phyloP scores from a whole-genome alignment of 208 protist genomes.

The Leishmania turanica region DNA sequence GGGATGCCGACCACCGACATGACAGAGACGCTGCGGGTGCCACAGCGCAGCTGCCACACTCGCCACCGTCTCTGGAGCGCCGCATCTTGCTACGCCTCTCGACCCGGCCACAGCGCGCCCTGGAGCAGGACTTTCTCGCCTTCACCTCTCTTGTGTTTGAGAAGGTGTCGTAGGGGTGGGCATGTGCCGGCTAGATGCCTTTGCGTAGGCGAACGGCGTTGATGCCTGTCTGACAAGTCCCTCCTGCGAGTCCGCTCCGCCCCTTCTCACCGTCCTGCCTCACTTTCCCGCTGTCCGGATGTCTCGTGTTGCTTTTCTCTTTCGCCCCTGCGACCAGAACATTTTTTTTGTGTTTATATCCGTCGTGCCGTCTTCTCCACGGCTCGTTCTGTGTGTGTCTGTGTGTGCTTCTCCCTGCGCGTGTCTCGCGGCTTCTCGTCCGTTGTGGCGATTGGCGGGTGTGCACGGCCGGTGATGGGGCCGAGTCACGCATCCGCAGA shows the following conservation, averaged over 20 bases:
- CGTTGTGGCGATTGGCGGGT: not conserved
- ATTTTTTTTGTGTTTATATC: not conserved
- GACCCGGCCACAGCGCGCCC: constrained; percentile 25
- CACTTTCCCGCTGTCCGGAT: not conserved
- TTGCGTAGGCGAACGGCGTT: not conserved
- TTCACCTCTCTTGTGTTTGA: constrained; percentile 34
- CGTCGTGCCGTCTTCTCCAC: not conserved
- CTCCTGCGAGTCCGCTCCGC: not conserved
- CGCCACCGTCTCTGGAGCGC: not conserved
- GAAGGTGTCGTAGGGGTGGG: constrained; percentile 14
- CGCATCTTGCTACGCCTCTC: constrained; percentile 27
- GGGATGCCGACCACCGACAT: not conserved
- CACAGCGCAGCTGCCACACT: not conserved
- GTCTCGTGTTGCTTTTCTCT: not conserved
- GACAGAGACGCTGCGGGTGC: not conserved
- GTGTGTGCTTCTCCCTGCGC: not conserved
- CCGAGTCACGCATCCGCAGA: not conserved
- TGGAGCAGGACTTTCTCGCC: constrained; percentile 30
- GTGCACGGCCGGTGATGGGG: not conserved
- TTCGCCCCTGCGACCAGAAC: not conserved
- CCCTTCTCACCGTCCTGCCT: not conserved
- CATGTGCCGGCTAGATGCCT: not conserved
- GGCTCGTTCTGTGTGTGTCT: not conserved
- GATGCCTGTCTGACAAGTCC: not conserved
- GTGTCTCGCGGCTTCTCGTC: not conserved